Percentiles rank a stretch among this genome's conserved stretches.
Evolutionary conservation across 2,329 filamentous ascomycete species (phyloP).

Genomic region (Colletotrichum viniferum): DNA sequence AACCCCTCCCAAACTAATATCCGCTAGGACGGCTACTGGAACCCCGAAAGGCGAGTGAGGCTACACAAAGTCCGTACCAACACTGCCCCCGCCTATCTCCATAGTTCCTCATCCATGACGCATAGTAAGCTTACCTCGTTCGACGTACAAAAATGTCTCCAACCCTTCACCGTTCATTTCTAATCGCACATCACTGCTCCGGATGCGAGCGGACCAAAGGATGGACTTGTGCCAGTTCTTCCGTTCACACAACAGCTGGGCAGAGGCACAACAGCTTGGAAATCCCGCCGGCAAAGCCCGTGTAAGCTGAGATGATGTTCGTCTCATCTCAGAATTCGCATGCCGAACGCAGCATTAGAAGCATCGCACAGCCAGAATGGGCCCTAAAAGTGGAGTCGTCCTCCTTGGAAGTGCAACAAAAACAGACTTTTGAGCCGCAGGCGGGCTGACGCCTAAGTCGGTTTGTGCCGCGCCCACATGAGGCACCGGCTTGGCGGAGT

Average conservation of each 20-base stretch:
- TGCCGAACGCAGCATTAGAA: neutral
- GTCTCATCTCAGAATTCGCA: neutral
- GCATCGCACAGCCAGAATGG: neutral
- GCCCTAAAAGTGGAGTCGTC: neutral
- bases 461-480: neutral
- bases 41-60: neutral
- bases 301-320: neutral
- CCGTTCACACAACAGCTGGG: neutral
- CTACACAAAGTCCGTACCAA: neutral
- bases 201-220: neutral
- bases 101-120: neutral
- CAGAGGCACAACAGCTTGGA: neutral
- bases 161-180: neutral
- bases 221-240: neutral
- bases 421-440: neutral
- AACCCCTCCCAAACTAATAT: fast-evolving
- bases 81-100: neutral
- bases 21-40: neutral
- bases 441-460: neutral
- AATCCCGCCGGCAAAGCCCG: neutral
- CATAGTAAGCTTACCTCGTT: neutral
- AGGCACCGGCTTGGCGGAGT: neutral
- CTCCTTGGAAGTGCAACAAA: neutral
- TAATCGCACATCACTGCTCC: neutral
- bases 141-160: neutral